phyloP scores from a whole-genome alignment of 169 alveolate species.

The Plasmodium ovale region DNA sequence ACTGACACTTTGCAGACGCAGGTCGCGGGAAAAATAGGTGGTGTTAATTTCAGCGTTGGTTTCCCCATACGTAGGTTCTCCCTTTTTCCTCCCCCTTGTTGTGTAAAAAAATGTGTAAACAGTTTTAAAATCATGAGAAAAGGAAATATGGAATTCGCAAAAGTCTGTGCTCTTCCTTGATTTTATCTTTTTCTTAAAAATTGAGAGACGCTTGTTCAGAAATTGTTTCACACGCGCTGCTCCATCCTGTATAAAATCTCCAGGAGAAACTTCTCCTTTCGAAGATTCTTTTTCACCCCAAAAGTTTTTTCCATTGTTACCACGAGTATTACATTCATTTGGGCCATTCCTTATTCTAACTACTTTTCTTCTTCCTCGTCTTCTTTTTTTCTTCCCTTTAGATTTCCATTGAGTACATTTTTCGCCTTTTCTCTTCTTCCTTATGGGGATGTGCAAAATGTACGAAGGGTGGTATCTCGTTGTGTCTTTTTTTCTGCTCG shows the following conservation, averaged over 20 bases:
- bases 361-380: background rate
- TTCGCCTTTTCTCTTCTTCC: background rate
- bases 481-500: background rate
- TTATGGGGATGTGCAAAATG: too few relatives aligned
- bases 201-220: background rate
- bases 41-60: conserved; percentile 13
- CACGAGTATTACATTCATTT: too few relatives aligned
- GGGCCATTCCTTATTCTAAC: too few relatives aligned
- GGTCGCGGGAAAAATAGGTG: conserved; percentile 7
- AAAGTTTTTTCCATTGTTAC: too few relatives aligned
- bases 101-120: conserved; percentile 33
- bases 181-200: background rate
- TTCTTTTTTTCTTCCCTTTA: background rate
- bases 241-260: too few relatives aligned
- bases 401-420: background rate
- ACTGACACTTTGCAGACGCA: background rate
- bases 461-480: background rate
- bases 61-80: too few relatives aligned
- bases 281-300: too few relatives aligned
- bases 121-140: conserved; percentile 45
- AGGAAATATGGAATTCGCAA: conserved; percentile 39
- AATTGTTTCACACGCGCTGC: background rate
- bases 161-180: conserved; percentile 8
- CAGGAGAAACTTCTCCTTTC: too few relatives aligned
- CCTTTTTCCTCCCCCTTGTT: conserved; percentile 4